Evolutionary conservation across 345 rosid species (phyloP), one percentile per base, ranked within the genome.

Genomic region (Eucalyptus fibrosa): DNA sequence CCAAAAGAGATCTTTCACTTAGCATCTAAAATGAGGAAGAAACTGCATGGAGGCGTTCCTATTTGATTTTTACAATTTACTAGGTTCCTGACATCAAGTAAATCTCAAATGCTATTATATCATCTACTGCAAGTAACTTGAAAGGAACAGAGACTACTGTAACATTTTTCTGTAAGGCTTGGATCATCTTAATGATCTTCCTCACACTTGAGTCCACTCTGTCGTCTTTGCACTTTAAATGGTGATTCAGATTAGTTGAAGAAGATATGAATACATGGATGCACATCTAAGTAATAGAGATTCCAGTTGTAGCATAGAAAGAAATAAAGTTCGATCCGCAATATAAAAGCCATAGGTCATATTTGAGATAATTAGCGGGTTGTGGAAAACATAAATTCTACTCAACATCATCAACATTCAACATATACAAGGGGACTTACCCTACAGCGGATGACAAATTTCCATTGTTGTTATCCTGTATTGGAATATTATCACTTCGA

Each of bases 371-470:
- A 42, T 77, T 77, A 77, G 47, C 3, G 1, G 44, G 47, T 77
- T 40, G 47, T 40, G 12, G 85, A 77, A 77, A 77, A 77, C 47
- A 77, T 42, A 44, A 77, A 77, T 21, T 40, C 85, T 77, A 77
- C 44, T 30, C 80, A 40, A 45, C 53, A 55, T 88, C 53, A 32
- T 40, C 34, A 88, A 45, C 34, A 1, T 44, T 86, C 65, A 65
- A 87, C 53, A 65, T 47, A 67, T 34, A 56, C 6, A 45, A 87
- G 86, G 88, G 80, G 88, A 87, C 95, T 93, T 96, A 96, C 97
- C 95, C 91, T 91, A 67, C 86, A 89, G 81, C 45, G 77, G 95
- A 90, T 82, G 90, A 88, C 89, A n/a, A 89, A 40, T 89, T 89
- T 69, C 91, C 91, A 89, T 81, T 67, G 49, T 87, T 65, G 87